These are phyloP conservation scores for Penicillium paxilli DNA, from an alignment of 495 filamentous ascomycete genomes.

Conservation along the genomic window DNA sequence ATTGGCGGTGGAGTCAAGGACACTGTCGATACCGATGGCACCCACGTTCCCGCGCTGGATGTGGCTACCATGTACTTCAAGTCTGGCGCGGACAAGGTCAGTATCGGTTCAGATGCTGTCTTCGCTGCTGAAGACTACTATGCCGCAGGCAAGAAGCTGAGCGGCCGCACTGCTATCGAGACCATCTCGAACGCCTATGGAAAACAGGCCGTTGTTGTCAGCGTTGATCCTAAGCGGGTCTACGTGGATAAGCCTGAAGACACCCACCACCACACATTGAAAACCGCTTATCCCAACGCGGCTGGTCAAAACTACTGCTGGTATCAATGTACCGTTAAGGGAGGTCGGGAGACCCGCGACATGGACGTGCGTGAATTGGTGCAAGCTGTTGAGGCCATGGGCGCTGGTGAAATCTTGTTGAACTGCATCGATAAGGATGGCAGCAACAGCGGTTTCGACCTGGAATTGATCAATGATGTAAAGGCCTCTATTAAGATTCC, in stretches of 20 bases:
- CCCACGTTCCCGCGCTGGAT: conserved; percentile 78
- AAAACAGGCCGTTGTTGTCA: conserved; percentile 95
- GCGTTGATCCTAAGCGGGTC: conserved; percentile 88
- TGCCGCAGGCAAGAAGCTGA: conserved; percentile 60
- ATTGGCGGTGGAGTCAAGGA: conserved; percentile 95
- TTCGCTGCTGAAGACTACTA: conserved; percentile 90
- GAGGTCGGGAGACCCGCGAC: conserved; percentile 86
- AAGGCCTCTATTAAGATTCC: conserved; percentile 84
- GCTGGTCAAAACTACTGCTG: conserved; percentile 83
- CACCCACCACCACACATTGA: conserved; percentile 76
- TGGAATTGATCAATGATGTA: conserved; percentile 86
- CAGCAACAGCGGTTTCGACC: conserved; percentile 91
- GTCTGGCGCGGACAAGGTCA: conserved; percentile 97
- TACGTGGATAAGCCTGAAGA: conserved; percentile 73
- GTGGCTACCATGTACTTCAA: conserved; percentile 98
- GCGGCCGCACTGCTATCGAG: conserved; percentile 87
- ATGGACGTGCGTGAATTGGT: conserved; percentile 87
- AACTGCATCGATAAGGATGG: conserved; percentile 99
- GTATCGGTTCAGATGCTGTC: conserved; percentile 94
- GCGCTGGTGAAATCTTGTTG: conserved; percentile 87
- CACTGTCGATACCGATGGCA: conserved; percentile 87
- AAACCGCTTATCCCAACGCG: conserved; percentile 68
- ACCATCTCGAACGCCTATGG: conserved; percentile 92
- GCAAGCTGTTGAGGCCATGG: conserved; percentile 92
- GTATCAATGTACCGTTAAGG: conserved; percentile 98